A percentile compares a stretch with the other conserved stretches of the same genome.
Conservation (phyloP, 495 filamentous ascomycete genomes). For the Aspergillus baeticus region DNA sequence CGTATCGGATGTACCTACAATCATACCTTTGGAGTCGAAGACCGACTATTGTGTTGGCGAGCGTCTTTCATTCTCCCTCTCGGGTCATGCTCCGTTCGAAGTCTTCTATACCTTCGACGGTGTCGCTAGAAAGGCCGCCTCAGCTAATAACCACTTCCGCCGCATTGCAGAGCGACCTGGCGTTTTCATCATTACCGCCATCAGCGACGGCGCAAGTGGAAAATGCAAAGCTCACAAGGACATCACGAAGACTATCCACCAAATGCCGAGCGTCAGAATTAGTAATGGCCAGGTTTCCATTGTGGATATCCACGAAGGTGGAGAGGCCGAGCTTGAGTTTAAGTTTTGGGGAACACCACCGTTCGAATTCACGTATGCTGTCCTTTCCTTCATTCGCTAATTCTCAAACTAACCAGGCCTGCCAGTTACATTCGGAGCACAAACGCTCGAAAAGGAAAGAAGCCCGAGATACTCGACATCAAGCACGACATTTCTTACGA, state of each 20-base stretch:
- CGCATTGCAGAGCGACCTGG: constrained; percentile 90
- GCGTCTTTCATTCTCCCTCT: constrained; percentile 83
- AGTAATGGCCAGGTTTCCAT: constrained; percentile 73
- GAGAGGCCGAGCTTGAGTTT: constrained; percentile 86
- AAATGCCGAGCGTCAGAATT: constrained; percentile 86
- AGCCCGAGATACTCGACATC: constrained; percentile 79
- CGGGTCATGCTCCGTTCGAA: constrained; percentile 85
- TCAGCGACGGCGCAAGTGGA: constrained; percentile 76
- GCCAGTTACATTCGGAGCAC: constrained; percentile 80
- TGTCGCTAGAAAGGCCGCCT: constrained; percentile 71
- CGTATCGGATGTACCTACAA: constrained; percentile 88
- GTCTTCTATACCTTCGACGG: constrained; percentile 89
- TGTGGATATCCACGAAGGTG: constrained; percentile 94
- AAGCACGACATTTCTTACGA: constrained; percentile 81
- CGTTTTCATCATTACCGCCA: constrained; percentile 78
- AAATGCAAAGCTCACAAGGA: constrained; percentile 74
- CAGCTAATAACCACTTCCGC: constrained; percentile 74
- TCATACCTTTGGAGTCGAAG: constrained; percentile 81
- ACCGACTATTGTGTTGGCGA: constrained; percentile 94
- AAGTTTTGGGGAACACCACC: constrained; percentile 94
- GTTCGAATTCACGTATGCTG: constrained; percentile 84
- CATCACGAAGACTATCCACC: constrained; percentile 79
- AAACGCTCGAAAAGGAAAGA: constrained; percentile 73
- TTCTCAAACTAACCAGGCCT: constrained; percentile 10
- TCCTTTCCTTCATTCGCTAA: background rate